A percentile compares a stretch with the other conserved stretches of the same genome.
Conservation (phyloP, 306 rosid species). For the Cucumis hystrix region DNA sequence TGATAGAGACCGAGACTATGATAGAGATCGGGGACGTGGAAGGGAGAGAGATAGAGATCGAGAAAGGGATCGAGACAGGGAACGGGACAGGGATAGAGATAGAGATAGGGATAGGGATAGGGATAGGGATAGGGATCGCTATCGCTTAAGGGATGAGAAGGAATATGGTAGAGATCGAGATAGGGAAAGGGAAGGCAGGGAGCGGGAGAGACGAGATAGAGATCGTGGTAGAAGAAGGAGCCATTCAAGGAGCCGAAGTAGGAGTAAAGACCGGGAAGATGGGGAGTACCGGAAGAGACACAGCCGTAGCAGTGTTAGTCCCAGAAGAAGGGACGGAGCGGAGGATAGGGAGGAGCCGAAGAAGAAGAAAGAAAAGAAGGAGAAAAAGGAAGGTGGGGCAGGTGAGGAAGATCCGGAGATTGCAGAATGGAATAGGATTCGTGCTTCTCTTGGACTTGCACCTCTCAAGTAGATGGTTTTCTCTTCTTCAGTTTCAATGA, state of each 20-base stretch:
- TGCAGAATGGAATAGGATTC: slow-evolving; percentile 46
- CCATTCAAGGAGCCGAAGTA: slow-evolving; percentile 73
- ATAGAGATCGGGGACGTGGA: slow-evolving; percentile 69
- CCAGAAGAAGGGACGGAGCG: slow-evolving; percentile 60
- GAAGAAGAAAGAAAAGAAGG: slow-evolving; percentile 60
- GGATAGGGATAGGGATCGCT: slow-evolving; percentile 62
- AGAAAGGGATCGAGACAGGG: slow-evolving; percentile 48
- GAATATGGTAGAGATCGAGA: slow-evolving; percentile 52
- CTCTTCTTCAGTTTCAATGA: not conserved
- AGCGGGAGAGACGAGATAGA: slow-evolving; percentile 82
- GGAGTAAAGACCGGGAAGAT: slow-evolving; percentile 66
- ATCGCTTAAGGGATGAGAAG: slow-evolving; percentile 50
- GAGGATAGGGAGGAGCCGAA: slow-evolving; percentile 68
- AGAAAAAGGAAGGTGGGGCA: slow-evolving; percentile 38
- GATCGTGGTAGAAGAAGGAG: slow-evolving; percentile 88
- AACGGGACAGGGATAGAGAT: slow-evolving; percentile 53
- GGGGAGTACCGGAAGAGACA: slow-evolving; percentile 72
- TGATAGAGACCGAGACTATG: slow-evolving; percentile 70
- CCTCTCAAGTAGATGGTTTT: slow-evolving; percentile 36
- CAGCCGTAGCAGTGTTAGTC: slow-evolving; percentile 36
- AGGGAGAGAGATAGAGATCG: slow-evolving; percentile 49
- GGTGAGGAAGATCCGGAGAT: slow-evolving; percentile 5
- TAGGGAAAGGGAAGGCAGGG: slow-evolving; percentile 63
- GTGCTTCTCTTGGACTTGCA: slow-evolving; percentile 81
- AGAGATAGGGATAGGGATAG: slow-evolving; percentile 43